A percentile compares a stretch with the other conserved stretches of the same genome.
These are phyloP conservation scores for Arthrobotrys musiformis DNA, from an alignment of 2,329 filamentous ascomycete genomes.

Conservation along the genomic window DNA sequence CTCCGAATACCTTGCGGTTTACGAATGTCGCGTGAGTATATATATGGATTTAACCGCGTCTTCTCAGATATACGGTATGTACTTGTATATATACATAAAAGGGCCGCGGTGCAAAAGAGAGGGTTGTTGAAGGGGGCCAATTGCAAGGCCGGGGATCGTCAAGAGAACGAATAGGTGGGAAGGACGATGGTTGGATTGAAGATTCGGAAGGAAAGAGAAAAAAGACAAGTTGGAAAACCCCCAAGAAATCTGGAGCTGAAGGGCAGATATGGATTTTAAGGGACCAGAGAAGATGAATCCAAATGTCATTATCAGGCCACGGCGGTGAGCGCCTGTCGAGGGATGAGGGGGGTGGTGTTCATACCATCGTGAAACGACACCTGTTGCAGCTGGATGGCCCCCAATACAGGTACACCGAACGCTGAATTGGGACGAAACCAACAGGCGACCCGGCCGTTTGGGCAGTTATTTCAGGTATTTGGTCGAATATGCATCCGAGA, in stretches of 20 bases:
- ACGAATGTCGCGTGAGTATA: neutral
- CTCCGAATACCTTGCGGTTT: neutral
- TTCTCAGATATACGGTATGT: neutral
- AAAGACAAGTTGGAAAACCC: neutral
- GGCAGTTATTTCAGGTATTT: conserved; percentile 38
- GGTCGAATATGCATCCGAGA: conserved; percentile 46
- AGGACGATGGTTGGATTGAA: conserved; percentile 6
- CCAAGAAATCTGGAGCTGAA: conserved; percentile 10
- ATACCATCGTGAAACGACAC: conserved; percentile 52
- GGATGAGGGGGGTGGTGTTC: conserved; percentile 33
- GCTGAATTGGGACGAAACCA: conserved; percentile 35
- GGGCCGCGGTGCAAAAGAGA: neutral
- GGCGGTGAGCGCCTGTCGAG: conserved; percentile 10
- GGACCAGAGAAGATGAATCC: conserved; percentile 4
- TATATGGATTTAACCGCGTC: neutral
- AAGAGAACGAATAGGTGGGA: neutral
- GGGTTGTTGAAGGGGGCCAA: neutral
- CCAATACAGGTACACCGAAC: conserved; percentile 36
- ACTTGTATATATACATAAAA: neutral
- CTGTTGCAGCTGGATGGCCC: conserved; percentile 39
- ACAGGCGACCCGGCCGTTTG: conserved; percentile 28
- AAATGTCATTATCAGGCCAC: conserved; percentile 52
- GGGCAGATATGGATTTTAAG: conserved; percentile 48
- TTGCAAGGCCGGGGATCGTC: neutral
- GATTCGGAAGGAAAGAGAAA: conserved; percentile 1